phyloP scores from a whole-genome alignment of 148 eudicot species.

The Rhododendron ferrugineum region DNA sequence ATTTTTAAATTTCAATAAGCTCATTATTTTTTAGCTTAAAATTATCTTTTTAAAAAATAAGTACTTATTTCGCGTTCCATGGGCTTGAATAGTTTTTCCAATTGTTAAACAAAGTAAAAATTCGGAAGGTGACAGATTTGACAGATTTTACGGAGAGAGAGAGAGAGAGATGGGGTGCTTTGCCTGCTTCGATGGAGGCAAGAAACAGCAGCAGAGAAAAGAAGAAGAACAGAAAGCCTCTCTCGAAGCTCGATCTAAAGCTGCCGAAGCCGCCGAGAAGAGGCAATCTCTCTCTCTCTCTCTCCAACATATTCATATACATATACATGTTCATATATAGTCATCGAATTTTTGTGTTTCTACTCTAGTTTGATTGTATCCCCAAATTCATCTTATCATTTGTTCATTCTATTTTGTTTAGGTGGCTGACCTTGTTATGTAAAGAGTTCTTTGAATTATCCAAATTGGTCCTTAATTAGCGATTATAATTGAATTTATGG shows the following conservation, averaged over 20 bases:
- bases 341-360: not conserved
- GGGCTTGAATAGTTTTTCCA: no score
- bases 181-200: slow-evolving; percentile 63
- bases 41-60: no score
- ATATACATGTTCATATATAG: not conserved
- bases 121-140: not conserved
- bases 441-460: not conserved
- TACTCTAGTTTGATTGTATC: not conserved
- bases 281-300: slow-evolving; percentile 33
- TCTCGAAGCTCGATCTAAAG: slow-evolving; percentile 68
- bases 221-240: slow-evolving; percentile 65
- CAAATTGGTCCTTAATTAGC: not conserved
- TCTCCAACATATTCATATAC: not conserved
- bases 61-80: no score
- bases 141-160: not conserved
- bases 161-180: slow-evolving; percentile 41
- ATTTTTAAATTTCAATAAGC: no score
- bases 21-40: no score
- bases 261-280: slow-evolving; percentile 83
- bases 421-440: not conserved
- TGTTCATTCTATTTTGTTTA: not conserved
- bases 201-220: slow-evolving; percentile 32
- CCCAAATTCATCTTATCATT: not conserved
- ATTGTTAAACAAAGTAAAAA: not conserved
- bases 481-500: not conserved